A percentile compares a stretch with the other conserved stretches of the same genome.
Conservation (phyloP, 495 filamentous ascomycete genomes). For the Glonium stellatum region DNA sequence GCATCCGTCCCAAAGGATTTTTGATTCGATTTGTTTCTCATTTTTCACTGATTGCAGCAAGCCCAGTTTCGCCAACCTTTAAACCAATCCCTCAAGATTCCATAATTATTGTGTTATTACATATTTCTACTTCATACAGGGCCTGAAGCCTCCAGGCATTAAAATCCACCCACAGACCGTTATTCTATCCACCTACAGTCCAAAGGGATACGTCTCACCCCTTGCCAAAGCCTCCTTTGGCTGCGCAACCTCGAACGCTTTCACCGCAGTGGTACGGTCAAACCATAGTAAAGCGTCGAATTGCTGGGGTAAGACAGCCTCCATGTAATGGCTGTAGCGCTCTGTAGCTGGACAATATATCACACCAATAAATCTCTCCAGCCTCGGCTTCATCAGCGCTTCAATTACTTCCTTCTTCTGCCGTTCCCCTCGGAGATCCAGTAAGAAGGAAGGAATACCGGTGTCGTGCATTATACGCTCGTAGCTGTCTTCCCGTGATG, state of each 20-base stretch:
- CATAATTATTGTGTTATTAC: too few relatives aligned
- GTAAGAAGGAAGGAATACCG: slow-evolving; percentile 27
- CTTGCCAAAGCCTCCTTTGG: slow-evolving; percentile 42
- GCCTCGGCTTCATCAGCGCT: slow-evolving; percentile 38
- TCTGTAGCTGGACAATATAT: slow-evolving; percentile 55
- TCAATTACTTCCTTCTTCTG: slow-evolving; percentile 37
- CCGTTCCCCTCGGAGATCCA: slow-evolving; percentile 34
- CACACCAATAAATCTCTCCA: slow-evolving; percentile 54
- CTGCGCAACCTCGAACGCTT: slow-evolving; percentile 47
- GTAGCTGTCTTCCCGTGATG: too few relatives aligned
- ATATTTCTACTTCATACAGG: too few relatives aligned
- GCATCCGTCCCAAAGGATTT: too few relatives aligned
- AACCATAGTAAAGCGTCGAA: slow-evolving; percentile 55
- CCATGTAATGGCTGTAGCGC: slow-evolving; percentile 49
- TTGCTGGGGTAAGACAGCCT: slow-evolving; percentile 48
- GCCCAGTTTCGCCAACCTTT: too few relatives aligned
- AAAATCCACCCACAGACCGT: not conserved
- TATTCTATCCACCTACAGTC: slow-evolving; percentile 34
- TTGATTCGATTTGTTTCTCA: too few relatives aligned
- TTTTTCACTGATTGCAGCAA: too few relatives aligned
- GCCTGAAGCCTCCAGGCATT: not conserved
- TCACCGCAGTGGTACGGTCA: slow-evolving; percentile 47
- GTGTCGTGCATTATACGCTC: too few relatives aligned
- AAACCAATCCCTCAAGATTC: too few relatives aligned
- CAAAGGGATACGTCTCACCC: slow-evolving; percentile 55